phyloP scores from a whole-genome alignment of 2,329 filamentous ascomycete species.

The Fusarium succisae region DNA sequence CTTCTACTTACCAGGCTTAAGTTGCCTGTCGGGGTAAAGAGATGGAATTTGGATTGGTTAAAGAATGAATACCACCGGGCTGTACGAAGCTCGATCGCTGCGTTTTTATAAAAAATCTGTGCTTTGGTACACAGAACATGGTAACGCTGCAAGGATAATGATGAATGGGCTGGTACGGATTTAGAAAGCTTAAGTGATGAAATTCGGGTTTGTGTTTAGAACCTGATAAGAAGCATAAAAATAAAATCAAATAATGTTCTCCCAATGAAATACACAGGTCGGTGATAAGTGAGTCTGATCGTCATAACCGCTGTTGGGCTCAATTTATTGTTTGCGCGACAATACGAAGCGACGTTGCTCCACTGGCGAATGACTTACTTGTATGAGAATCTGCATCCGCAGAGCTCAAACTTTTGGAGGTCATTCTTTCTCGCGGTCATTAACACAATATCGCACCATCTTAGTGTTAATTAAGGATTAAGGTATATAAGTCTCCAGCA shows the following conservation, averaged over 20 bases:
- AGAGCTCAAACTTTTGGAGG: background rate
- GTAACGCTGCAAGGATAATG: conserved; percentile 42
- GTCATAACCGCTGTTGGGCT: background rate
- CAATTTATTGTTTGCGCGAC: background rate
- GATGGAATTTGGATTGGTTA: conserved; percentile 20
- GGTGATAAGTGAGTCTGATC: background rate
- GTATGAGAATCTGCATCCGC: background rate
- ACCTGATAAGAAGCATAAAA: conserved; percentile 23
- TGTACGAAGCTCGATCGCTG: conserved; percentile 31
- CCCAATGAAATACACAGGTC: background rate
- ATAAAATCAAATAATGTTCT: conserved; percentile 12
- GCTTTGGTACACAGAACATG: conserved; percentile 37
- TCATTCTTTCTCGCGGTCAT: background rate
- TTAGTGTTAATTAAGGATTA: background rate
- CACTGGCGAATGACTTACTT: background rate
- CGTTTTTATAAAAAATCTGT: conserved; percentile 35
- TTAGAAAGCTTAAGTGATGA: conserved; percentile 41
- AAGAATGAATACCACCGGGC: conserved; percentile 36
- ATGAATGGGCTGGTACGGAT: conserved; percentile 38
- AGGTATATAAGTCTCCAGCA: background rate
- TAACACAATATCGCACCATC: background rate
- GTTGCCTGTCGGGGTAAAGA: conserved; percentile 1
- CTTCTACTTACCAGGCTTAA: conserved; percentile 98
- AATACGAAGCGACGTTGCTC: background rate
- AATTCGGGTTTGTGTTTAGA: conserved; percentile 26